Evolutionary conservation across 139 green algal genomes (phyloP), one percentile per base, ranked within the genome.

Genomic region (Deuterostichococcus epilithicus): DNA sequence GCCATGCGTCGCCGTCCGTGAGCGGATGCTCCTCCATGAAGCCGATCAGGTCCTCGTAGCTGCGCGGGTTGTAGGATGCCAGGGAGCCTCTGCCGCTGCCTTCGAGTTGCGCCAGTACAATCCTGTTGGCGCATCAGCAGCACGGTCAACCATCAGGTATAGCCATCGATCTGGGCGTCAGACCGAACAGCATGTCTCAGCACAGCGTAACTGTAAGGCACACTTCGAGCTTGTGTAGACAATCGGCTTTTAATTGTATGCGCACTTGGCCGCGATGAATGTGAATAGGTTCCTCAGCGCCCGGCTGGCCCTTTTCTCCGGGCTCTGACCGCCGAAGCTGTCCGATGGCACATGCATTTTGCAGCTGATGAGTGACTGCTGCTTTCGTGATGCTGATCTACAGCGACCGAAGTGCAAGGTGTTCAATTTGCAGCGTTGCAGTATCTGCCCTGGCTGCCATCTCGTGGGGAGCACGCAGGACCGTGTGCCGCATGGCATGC

Each of bases 31-130:
- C 73, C 68, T 83, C 42, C 18, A 92, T 58, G 42, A 84, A 79
- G 3, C 77, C 69, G 8, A 39, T 39, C 18, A 90, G 75, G 59
- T 78, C 65, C 0, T 73, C 5, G 72, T 77, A 80, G 22, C 30
- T 32, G 22, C 37, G 3, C 3, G 76, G 60, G 68, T 92, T 88
- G 78, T 92, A 93, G 0, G 85, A 76, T 0, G 70, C 89, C 52
- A 91, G 72, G n/a, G 78, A 73, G 18, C 88, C 86, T 0, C 88
- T 65, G 3, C 90, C 90, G 6, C 69, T 84, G n/a, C 91, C 91
- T 45, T 95, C 87, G 38, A 95, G 74, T 82, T 95, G 91, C 1
- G 80, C 80, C n/a, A 94, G 37, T 5, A 94, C 82, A 26, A 91
- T 44, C 28, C 28, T n/a, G 30, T 6, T 70, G 8, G 18, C 23